Base-by-base conservation (phyloP, 805 yeast species). In the Lachancea waltii region DNA sequence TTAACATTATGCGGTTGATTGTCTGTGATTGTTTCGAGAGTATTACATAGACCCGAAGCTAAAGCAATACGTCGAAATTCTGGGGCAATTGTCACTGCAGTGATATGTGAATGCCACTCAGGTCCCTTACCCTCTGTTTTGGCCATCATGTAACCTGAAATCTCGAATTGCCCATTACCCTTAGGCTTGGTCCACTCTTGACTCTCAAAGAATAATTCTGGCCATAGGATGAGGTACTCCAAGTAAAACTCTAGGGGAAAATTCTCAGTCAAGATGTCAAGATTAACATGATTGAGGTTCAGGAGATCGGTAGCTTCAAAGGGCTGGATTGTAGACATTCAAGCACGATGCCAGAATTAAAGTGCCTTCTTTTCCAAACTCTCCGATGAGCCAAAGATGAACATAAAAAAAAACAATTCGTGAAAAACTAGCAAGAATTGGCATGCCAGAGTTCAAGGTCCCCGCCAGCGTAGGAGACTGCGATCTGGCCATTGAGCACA, bases 71-170 rank as follows among this genome's bases (percentile, higher is more conserved):
- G 66, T 38, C 99, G 65, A 58, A 81, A 90, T 36, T 77, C 79
- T 9, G 85, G 80, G 42, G 82, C 81, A 1, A 92, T 82, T 0
- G 97, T 87, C 3, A 92, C 95, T 0, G 98, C 97, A 0, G 97
- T 86, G 35, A 92, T 87, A 59, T 92, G 99, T 1, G 95, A 77
- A 55, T 92, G 99, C 95, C 97, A 90, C 43, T 87, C 92, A 33
- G 71, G 75, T 4, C 72, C 76, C 25, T 68, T 68, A 0, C 98
- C 98, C 58, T 92, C 98, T 1, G 95, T 80, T 59, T 92, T 92
- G n/a, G 94, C 97, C 77, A 92, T 77, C 95, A 92, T 81, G 56
- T 83, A 82, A 0, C 89, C 90, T 23, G 84, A 64, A 4, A 58
- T 46, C n/a, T 52, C 45, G 27, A 41, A 38, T 5, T 34, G 24